Percentiles rank a stretch among this genome's conserved stretches.
phyloP scores from a whole-genome alignment of 495 filamentous ascomycete species.

The Sporormia fimetaria region DNA sequence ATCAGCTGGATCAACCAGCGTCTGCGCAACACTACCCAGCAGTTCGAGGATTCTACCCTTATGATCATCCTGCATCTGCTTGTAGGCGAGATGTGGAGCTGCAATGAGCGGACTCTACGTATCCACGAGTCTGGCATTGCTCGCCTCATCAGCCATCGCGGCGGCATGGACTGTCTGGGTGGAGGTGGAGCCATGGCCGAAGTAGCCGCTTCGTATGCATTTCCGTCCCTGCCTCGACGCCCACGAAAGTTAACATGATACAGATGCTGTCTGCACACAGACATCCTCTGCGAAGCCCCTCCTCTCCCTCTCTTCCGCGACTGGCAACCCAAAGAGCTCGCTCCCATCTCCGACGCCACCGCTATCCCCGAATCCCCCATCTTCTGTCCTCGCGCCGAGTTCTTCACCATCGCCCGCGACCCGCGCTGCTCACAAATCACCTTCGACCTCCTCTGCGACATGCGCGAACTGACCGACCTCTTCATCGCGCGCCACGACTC shows the following conservation, averaged over 20 bases:
- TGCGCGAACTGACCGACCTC: conserved; percentile 19
- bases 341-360: not conserved
- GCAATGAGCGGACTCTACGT: conserved; percentile 17
- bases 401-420: conserved; percentile 8
- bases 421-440: conserved; percentile 9
- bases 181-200: conserved; percentile 9
- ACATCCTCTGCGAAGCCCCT: conserved; percentile 15
- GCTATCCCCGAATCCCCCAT: conserved; percentile 20
- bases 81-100: conserved; percentile 17
- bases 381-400: conserved; percentile 11
- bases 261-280: conserved; percentile 6
- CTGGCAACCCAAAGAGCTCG: conserved; percentile 5
- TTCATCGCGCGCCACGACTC: conserved; percentile 5
- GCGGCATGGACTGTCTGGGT: conserved; percentile 13
- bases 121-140: conserved; percentile 18
- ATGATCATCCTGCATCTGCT: conserved; percentile 19
- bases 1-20: conserved; percentile 20
- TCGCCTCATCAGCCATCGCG: conserved; percentile 16
- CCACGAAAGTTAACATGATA: not conserved
- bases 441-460: conserved; percentile 16
- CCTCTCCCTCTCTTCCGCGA: conserved; percentile 8
- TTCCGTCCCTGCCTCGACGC: not conserved
- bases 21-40: conserved; percentile 4
- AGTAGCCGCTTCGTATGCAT: conserved; percentile 14
- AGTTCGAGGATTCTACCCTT: conserved; percentile 17